phyloP scores from a whole-genome alignment of 2,329 filamentous ascomycete genomes.

The Penicillium sp. region DNA sequence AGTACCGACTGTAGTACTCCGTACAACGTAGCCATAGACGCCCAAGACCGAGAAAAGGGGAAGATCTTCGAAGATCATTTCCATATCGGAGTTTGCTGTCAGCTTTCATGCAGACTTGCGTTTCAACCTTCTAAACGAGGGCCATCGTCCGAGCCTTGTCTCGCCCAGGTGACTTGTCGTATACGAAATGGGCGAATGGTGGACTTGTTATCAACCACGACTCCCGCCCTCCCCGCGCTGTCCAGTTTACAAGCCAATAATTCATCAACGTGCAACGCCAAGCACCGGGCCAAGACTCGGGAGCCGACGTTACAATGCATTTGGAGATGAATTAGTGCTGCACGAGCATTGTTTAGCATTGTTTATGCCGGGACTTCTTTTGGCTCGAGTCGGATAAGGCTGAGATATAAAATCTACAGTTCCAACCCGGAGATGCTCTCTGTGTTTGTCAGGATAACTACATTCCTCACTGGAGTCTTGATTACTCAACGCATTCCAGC shows the following conservation, averaged over 20 bases:
- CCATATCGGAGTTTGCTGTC: not conserved
- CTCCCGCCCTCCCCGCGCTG: not conserved
- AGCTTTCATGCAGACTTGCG: not conserved
- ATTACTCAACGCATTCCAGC: not conserved
- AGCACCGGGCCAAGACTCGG: conserved; percentile 12
- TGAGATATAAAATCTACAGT: not conserved
- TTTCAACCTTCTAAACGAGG: not conserved
- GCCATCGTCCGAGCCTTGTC: not conserved
- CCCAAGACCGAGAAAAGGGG: not conserved
- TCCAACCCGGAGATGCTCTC: not conserved
- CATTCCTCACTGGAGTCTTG: not conserved
- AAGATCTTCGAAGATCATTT: not conserved
- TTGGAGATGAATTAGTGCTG: not conserved
- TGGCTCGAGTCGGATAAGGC: not conserved
- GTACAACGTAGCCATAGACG: not conserved
- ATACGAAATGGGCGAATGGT: not conserved
- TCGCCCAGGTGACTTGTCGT: not conserved
- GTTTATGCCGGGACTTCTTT: not conserved
- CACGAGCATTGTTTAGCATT: not conserved
- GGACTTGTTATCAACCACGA: not conserved
- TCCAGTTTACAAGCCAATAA: not conserved
- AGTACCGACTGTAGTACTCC: not conserved
- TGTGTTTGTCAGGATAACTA: not conserved
- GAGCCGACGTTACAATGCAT: conserved; percentile 10
- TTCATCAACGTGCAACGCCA: conserved; percentile 13